These are phyloP conservation scores for Melampsora larici-populina DNA, from an alignment of 1,284 basidiomycete genomes.

Conservation along the genomic window DNA sequence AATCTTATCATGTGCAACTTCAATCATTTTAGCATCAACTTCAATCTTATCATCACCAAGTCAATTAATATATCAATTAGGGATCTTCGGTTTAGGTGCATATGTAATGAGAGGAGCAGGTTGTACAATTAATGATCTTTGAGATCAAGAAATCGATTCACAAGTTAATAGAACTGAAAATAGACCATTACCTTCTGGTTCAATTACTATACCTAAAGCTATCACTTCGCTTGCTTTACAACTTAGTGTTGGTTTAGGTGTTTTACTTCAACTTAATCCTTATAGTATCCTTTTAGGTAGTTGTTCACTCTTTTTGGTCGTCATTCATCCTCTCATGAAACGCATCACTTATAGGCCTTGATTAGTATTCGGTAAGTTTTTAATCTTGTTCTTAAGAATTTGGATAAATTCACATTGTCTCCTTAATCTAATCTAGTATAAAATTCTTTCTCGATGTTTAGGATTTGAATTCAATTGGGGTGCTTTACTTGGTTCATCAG, in stretches of 20 bases:
- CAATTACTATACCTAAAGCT: slow-evolving; percentile 74
- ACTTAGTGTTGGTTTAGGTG: no score
- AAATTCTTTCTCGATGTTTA: slow-evolving; percentile 55
- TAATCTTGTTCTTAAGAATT: neutral
- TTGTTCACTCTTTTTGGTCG: no score
- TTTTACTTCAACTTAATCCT: no score
- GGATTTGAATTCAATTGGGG: slow-evolving; percentile 98
- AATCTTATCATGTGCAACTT: slow-evolving; percentile 65
- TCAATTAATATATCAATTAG: no score
- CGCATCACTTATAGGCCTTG: no score
- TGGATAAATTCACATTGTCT: slow-evolving; percentile 12
- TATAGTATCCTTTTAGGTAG: no score
- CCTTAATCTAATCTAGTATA: neutral
- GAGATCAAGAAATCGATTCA: slow-evolving; percentile 87
- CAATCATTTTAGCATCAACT: slow-evolving; percentile 88
- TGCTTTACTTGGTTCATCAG: no score
- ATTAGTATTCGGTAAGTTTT: slow-evolving; percentile 76
- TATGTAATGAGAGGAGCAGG: slow-evolving; percentile 98
- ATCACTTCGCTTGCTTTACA: slow-evolving; percentile 78
- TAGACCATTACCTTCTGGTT: slow-evolving; percentile 74
- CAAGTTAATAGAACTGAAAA: slow-evolving; percentile 74
- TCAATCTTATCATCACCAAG: no score
- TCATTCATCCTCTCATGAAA: no score
- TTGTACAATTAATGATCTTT: slow-evolving; percentile 98
- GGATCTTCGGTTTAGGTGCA: slow-evolving; percentile 84